Conservation (phyloP, 768 basidiomycete genomes). For the Pleurotus djamor region DNA sequence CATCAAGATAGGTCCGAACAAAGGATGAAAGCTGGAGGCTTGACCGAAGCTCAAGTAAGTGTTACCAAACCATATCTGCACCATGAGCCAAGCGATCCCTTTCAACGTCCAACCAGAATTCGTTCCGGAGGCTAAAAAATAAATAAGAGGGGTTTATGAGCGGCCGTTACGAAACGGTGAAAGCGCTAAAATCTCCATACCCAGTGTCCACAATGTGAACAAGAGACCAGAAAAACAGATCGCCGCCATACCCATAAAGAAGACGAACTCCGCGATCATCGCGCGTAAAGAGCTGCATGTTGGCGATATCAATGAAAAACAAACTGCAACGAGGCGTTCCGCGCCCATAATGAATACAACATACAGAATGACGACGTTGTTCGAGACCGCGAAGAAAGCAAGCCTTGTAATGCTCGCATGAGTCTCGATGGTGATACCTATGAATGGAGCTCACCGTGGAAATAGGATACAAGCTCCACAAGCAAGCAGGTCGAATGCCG, state of each 20-base stretch:
- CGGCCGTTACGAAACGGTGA: slow-evolving; percentile 13
- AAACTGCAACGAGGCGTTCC: not conserved
- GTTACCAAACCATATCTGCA: slow-evolving; percentile 87
- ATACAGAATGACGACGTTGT: slow-evolving; percentile 78
- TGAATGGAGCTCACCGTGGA: slow-evolving; percentile 53
- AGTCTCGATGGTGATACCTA: not conserved
- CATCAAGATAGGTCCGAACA: slow-evolving; percentile 82
- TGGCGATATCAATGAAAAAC: not conserved
- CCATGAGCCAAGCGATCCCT: slow-evolving; percentile 79
- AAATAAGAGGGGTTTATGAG: slow-evolving; percentile 6
- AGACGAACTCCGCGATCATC: slow-evolving; percentile 78
- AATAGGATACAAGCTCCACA: slow-evolving; percentile 86
- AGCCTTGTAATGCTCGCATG: slow-evolving; percentile 35
- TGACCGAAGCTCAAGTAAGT: slow-evolving; percentile 59
- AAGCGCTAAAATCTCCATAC: slow-evolving; percentile 17
- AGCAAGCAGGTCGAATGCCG: slow-evolving; percentile 82
- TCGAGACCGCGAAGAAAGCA: slow-evolving; percentile 78
- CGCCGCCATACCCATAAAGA: slow-evolving; percentile 75
- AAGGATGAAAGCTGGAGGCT: slow-evolving; percentile 58
- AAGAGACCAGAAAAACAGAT: slow-evolving; percentile 81
- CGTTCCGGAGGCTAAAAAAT: slow-evolving; percentile 11
- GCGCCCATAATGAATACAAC: slow-evolving; percentile 17
- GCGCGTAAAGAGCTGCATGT: slow-evolving; percentile 65
- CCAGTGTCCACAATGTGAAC: slow-evolving; percentile 49
- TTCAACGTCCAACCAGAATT: slow-evolving; percentile 31